phyloP scores from a whole-genome alignment of 257 asterid genomes.

The Solanum chiquidenum region DNA sequence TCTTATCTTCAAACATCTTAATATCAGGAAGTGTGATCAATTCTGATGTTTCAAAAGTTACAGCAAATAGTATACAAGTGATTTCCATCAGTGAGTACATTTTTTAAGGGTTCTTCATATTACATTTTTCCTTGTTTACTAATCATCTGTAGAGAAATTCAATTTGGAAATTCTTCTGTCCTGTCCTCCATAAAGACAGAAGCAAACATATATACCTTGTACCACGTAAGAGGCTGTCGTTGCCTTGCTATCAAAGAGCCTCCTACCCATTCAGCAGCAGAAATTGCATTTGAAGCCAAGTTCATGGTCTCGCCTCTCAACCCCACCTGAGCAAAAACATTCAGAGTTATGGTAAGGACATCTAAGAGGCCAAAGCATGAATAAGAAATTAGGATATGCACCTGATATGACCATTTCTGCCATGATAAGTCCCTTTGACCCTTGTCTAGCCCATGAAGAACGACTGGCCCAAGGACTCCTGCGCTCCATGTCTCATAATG shows the following conservation, averaged over 20 bases:
- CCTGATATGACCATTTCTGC: constrained; percentile 97
- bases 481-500: constrained; percentile 61
- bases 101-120: background rate
- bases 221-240: constrained; percentile 79
- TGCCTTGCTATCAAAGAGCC: constrained; percentile 29
- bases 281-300: constrained; percentile 42
- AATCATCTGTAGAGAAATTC: background rate
- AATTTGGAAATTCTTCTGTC: background rate
- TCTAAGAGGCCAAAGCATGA: background rate
- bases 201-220: constrained; percentile 46
- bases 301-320: constrained; percentile 76
- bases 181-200: background rate
- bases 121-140: background rate
- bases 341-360: background rate
- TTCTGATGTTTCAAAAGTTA: background rate
- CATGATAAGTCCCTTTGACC: constrained; percentile 62
- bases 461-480: constrained; percentile 85
- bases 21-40: background rate
- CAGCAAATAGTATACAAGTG: background rate
- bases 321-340: constrained; percentile 41
- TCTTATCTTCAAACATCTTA: background rate
- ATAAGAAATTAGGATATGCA: constrained; percentile 2
- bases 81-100: background rate
- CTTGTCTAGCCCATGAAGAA: constrained; percentile 50
- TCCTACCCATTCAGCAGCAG: constrained; percentile 55